These are phyloP conservation scores for Tuber umbilicatum DNA, from an alignment of 495 filamentous ascomycete species.

Conservation along the genomic window DNA sequence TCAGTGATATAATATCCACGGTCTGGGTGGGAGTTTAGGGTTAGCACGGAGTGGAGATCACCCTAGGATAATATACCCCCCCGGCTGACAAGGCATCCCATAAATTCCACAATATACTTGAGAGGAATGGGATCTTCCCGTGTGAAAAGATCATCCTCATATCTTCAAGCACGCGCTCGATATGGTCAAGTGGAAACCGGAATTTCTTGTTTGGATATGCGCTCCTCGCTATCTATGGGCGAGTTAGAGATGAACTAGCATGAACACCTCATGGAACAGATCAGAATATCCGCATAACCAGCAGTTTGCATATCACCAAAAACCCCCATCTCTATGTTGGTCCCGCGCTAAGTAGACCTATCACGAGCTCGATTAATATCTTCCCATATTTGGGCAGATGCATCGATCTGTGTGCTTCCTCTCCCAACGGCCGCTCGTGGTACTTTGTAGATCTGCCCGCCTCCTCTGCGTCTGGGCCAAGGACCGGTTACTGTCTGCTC, in stretches of 20 bases:
- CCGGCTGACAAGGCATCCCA: background rate
- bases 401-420: no score
- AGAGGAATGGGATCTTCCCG: constrained; percentile 3
- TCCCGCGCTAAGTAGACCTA: background rate
- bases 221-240: background rate
- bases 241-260: background rate
- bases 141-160: background rate
- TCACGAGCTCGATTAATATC: background rate
- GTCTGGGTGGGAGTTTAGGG: background rate
- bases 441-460: background rate
- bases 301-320: background rate
- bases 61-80: constrained; percentile 2
- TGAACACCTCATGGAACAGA: background rate
- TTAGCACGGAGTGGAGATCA: background rate
- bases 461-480: background rate
- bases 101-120: constrained; percentile 17
- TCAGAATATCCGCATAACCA: constrained; percentile 18
- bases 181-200: constrained; percentile 5
- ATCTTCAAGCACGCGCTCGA: constrained; percentile 10
- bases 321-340: background rate
- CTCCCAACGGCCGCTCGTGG: no score
- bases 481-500: background rate
- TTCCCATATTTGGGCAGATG: background rate
- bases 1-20: background rate
- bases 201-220: background rate